Evolutionary conservation across 208 protist genomes (phyloP).

Genomic region (Wallacemonas sp.): DNA sequence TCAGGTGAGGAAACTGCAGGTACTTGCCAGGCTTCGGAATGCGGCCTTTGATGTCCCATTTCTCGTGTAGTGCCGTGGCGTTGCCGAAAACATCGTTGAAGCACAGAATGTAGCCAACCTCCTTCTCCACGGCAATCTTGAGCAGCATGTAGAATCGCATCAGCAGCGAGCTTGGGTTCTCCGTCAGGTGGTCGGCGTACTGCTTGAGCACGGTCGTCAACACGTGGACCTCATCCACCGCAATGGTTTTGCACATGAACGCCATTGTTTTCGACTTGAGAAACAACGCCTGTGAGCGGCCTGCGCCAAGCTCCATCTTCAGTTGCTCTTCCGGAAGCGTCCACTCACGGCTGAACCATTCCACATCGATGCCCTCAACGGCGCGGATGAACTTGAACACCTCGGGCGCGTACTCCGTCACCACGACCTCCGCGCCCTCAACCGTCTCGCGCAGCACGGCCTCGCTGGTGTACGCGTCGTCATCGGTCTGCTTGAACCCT

Average conservation of each 20-base stretch:
- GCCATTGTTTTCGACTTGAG: constrained; percentile 73
- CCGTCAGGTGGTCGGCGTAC: constrained; percentile 53
- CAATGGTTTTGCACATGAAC: constrained; percentile 86
- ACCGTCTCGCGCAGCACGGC: constrained; percentile 8
- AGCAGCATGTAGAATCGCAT: constrained; percentile 84
- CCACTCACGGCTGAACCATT: constrained; percentile 71
- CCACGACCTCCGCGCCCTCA: constrained; percentile 29
- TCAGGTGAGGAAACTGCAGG: constrained; percentile 50
- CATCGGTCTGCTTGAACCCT: constrained; percentile 9
- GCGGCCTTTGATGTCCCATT: constrained; percentile 90
- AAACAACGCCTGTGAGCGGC: constrained; percentile 83
- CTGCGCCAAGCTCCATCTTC: constrained; percentile 64
- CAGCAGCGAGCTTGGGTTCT: constrained; percentile 53
- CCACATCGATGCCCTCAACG: constrained; percentile 44
- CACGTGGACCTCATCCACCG: constrained; percentile 59
- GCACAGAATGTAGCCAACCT: constrained; percentile 75
- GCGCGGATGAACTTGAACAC: constrained; percentile 67
- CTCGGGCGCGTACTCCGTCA: constrained; percentile 73
- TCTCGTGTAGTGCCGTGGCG: constrained; percentile 63
- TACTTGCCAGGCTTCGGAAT: constrained; percentile 82
- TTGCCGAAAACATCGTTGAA: constrained; percentile 73
- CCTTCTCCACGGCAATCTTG: constrained; percentile 31
- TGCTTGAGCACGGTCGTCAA: constrained; percentile 46
- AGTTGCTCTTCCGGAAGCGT: constrained; percentile 50
- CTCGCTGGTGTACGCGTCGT: constrained; percentile 26